Base-by-base conservation (phyloP, 2,329 filamentous ascomycete species). In the Botrytis elliptica region DNA sequence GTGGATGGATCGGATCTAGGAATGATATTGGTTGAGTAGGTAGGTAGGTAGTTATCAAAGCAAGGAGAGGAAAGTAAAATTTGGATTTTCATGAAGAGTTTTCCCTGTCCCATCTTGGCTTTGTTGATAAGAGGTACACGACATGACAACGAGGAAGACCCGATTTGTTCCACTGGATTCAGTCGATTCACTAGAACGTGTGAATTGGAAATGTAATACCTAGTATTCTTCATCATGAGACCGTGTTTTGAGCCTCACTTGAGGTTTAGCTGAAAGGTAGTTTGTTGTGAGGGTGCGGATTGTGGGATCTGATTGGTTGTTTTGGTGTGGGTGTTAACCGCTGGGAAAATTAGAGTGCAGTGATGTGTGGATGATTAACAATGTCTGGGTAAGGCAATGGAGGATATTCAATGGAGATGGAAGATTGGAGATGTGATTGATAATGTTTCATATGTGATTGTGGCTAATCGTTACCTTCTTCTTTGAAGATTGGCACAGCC, bases 391-490 rank as follows among this genome's bases (percentile, higher is more conserved):
- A 52, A 14, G 49, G 49, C 49, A 36, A 46, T 67, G 46, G 46
- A 40, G 46, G 12, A 40, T 62, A 12, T 40, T n/a, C 22, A 40
- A 40, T n/a, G 22, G 22, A 38, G 59, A 16, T 38, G 36, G 36
- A 29, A 22, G 25, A n/a, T 55, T 0, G 25, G 64, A 52, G 22
- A 55, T 67, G 22, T 52, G 64, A 67, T 67, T 67, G 64, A 52
- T 52, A 40, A 67, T 67, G 64, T 67, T 67, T 67, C 64, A 67
- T 55, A 14, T 52, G 64, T 67, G 44, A 20, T 66, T 46, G 29
- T 65, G 64, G 64, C 44, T 49, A 22, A 38, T 67, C 44, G 33
- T 36, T 52, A 49, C 64, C 40, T 44, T 67, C 44, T 66, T 36
- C 16, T 33, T n/a, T 46, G 63, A 66, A 66, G 22, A 44, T 64